phyloP scores from a whole-genome alignment of 2,329 filamentous ascomycete genomes.

The Paracoccidioides lutzii region DNA sequence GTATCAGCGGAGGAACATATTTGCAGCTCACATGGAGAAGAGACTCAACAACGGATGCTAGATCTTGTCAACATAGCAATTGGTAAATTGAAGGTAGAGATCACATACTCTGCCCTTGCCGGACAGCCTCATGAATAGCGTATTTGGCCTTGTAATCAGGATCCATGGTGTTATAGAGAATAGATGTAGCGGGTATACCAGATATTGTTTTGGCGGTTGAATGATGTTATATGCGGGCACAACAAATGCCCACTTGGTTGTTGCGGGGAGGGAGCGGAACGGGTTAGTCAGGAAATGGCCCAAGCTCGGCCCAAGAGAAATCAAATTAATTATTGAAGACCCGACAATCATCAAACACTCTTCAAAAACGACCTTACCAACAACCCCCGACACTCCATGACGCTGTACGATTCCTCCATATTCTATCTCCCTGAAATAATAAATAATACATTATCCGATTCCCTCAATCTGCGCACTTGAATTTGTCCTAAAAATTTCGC shows the following conservation, averaged over 20 bases:
- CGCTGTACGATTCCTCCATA: no score
- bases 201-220: background rate
- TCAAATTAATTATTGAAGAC: background rate
- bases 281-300: constrained; percentile 6
- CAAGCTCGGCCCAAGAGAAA: background rate
- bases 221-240: background rate
- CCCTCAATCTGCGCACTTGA: no score
- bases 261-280: background rate
- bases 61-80: constrained; percentile 14
- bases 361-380: background rate
- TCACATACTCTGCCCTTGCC: constrained; percentile 65
- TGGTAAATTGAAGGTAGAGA: background rate
- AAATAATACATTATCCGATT: no score
- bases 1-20: constrained; percentile 14
- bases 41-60: constrained; percentile 60
- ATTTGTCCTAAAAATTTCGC: no score
- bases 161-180: constrained; percentile 22
- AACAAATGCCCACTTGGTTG: background rate
- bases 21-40: constrained; percentile 49
- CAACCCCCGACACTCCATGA: background rate
- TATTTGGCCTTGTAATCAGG: constrained; percentile 48
- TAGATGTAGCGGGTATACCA: background rate
- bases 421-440: no score
- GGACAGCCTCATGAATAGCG: constrained; percentile 73
- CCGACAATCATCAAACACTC: background rate